Base-by-base conservation (phyloP, 768 basidiomycete species). In the Lentinula sp. region DNA sequence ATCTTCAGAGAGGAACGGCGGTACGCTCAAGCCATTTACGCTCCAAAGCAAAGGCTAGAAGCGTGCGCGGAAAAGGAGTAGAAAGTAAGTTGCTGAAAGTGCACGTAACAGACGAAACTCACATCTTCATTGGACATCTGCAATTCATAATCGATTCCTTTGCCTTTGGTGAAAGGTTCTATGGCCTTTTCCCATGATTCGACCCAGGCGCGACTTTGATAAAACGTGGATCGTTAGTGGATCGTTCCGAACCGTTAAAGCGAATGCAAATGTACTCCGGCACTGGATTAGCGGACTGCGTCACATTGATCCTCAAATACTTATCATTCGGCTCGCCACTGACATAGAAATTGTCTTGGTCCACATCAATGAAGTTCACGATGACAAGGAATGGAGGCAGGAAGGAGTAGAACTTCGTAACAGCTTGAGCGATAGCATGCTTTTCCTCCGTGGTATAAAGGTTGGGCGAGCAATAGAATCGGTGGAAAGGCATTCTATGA, bases 361-460 rank as follows among this genome's bases (percentile, higher is more conserved):
- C 62, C n/a, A 70, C 59, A n/a, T 70, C 66, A 43, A 70, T 66
- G 61, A 70, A 70, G 20, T 69, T 50, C 20, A 70, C 66, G 23
- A 67, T 60, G 52, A 70, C 69, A 33, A 66, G 68, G 53, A 70
- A 70, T 10, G 57, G 43, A 6, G 69, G 69, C 20, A 70, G 59
- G 16, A 15, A 6, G 6, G 36, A 7, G 57, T 70, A 70, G 42
- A 67, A 58, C 1, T 15, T 52, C 2, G 68, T 69, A 10, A 70
- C 61, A 4, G 66, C 66, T 36, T 60, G 42, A 3, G 69, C 64
- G 43, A 70, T 64, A 1, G 60, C 61, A 10, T 62, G 62, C 50
- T 70, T 70, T 23, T 70, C 69, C 13, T 62, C 63, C 10, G 59
- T 16, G n/a, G 69, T 62, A 23, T 67, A 69, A 41, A 67, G 50